Evolutionary conservation across 2,329 filamentous ascomycete genomes (phyloP).

Genomic region (Phoma sp.): DNA sequence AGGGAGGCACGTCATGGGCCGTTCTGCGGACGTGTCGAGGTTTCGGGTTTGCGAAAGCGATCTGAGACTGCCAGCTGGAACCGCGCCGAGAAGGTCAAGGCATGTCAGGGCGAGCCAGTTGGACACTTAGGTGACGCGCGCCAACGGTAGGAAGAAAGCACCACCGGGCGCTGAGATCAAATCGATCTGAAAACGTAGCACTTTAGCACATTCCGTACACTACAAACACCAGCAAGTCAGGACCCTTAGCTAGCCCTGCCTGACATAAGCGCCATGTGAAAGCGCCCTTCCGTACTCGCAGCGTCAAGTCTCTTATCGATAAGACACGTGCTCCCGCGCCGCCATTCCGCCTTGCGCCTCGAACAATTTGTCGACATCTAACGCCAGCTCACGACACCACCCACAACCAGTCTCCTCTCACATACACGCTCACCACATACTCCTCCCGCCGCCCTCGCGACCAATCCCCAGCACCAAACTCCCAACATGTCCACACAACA

Average conservation of each 20-base stretch:
- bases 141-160: no score
- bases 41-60: conserved; percentile 21
- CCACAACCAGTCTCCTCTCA: background rate
- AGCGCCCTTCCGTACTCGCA: background rate
- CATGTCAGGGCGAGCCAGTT: conserved; percentile 18
- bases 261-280: conserved; percentile 12
- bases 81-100: conserved; percentile 25
- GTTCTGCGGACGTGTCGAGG: conserved; percentile 21
- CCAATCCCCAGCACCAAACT: background rate
- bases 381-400: background rate
- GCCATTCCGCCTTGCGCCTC: conserved; percentile 3
- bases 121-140: conserved; percentile 1
- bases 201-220: conserved; percentile 1
- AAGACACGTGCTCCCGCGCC: conserved; percentile 14
- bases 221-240: background rate
- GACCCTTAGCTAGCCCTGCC: conserved; percentile 7
- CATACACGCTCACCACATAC: background rate
- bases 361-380: conserved; percentile 10
- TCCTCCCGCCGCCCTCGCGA: background rate
- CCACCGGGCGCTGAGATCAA: background rate
- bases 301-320: conserved; percentile 7
- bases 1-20: conserved; percentile 39
- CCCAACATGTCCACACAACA: conserved; percentile 17
- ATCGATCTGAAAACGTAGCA: background rate
- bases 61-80: conserved; percentile 30